Percentiles rank a stretch among this genome's conserved stretches.
Evolutionary conservation across 179 eudicot species (phyloP).

Genomic region (Amaranthus tricolor): DNA sequence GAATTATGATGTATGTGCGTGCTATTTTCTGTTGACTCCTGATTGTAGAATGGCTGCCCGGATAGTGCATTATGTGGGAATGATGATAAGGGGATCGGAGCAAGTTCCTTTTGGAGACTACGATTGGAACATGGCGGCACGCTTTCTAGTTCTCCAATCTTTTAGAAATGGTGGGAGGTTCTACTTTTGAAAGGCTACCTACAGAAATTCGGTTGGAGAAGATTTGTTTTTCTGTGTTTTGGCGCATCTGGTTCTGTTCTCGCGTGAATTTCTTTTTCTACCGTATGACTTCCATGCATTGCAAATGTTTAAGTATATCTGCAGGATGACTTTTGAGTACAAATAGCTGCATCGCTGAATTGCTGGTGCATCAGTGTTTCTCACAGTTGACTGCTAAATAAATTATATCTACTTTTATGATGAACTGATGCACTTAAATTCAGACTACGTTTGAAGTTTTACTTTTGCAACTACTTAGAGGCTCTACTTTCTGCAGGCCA

Average conservation of each 20-base stretch:
- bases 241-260: not conserved
- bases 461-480: constrained; percentile 16
- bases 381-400: not conserved
- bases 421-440: not conserved
- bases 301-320: not conserved
- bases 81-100: not conserved
- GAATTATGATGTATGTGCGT: not conserved
- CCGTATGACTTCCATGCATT: not conserved
- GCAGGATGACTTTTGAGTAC: not conserved
- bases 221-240: constrained; percentile 1
- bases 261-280: not conserved
- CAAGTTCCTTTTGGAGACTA: constrained; percentile 1
- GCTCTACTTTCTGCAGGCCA: constrained; percentile 41
- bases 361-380: not conserved
- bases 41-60: not conserved
- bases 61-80: not conserved
- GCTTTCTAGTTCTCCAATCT: not conserved
- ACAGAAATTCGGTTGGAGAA: not conserved
- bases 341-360: not conserved
- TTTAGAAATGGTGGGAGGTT: not conserved
- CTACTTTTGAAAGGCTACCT: not conserved
- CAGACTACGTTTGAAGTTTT: not conserved
- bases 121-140: not conserved
- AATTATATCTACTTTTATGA: not conserved
- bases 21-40: not conserved